phyloP scores from a whole-genome alignment of 495 filamentous ascomycete species.

The Aspergillus biplanus region DNA sequence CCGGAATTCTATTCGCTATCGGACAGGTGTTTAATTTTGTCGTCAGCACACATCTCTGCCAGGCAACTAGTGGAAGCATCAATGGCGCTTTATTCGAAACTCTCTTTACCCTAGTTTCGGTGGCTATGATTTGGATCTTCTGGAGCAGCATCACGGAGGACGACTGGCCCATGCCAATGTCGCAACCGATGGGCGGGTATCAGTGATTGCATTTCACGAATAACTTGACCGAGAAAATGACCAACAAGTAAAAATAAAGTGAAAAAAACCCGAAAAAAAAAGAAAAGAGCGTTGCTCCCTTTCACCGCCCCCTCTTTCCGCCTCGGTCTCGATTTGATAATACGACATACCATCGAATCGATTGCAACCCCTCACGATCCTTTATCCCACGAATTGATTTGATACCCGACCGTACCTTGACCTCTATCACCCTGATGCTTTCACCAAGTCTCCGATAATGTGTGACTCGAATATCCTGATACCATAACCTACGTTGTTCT shows the following conservation, averaged over 20 bases:
- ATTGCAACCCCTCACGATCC: constrained; percentile 8
- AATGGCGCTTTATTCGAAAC: constrained; percentile 94
- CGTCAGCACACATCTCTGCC: constrained; percentile 86
- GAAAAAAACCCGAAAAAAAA: neutral
- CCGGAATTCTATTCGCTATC: constrained; percentile 81
- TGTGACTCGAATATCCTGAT: neutral
- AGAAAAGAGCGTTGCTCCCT: constrained; percentile 10
- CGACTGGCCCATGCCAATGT: constrained; percentile 81
- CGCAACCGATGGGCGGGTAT: constrained; percentile 43
- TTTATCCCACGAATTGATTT: constrained; percentile 8
- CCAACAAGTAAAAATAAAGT: no score
- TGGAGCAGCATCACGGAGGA: constrained; percentile 99
- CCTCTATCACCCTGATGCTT: neutral
- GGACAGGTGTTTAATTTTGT: constrained; percentile 97
- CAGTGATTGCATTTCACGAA: constrained; percentile 34
- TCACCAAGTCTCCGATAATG: neutral
- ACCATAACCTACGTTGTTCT: neutral
- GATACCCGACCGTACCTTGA: constrained; percentile 7
- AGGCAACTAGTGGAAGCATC: constrained; percentile 79
- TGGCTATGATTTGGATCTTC: constrained; percentile 86
- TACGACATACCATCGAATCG: neutral
- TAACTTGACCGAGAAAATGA: no score
- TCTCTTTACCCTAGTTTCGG: constrained; percentile 82
- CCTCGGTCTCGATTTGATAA: neutral
- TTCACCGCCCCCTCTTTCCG: neutral